A percentile compares a stretch with the other conserved stretches of the same genome.
These are phyloP conservation scores for Cystobasidium tubakii DNA, from an alignment of 768 basidiomycete genomes.

Conservation along the genomic window DNA sequence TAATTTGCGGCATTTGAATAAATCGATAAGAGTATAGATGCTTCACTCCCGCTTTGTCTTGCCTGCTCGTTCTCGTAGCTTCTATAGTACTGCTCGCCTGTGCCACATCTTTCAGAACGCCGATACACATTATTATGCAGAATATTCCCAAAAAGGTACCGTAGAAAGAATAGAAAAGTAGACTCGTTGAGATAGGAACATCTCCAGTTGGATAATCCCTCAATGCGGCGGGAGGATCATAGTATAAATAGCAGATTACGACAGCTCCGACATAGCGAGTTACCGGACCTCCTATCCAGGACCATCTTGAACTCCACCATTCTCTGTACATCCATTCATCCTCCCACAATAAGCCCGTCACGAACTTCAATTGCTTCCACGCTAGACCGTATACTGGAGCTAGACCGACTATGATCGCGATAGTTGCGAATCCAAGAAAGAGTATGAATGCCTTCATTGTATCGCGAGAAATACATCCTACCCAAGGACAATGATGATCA, in stretches of 20 bases:
- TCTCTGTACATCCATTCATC: background rate
- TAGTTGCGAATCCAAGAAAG: conserved; percentile 14
- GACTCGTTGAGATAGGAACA: background rate
- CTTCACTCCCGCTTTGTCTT: background rate
- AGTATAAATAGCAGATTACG: background rate
- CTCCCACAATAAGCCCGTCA: conserved; percentile 6
- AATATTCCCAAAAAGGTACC: conserved; percentile 9
- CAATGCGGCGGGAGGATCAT: background rate
- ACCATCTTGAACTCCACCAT: conserved; percentile 22
- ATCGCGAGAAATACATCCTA: conserved; percentile 30
- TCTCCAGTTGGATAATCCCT: background rate
- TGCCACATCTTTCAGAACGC: background rate
- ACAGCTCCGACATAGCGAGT: conserved; percentile 41
- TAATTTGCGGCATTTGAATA: background rate
- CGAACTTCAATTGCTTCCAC: background rate
- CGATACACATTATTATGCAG: background rate
- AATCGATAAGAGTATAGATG: background rate
- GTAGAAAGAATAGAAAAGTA: background rate
- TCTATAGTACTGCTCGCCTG: conserved; percentile 12
- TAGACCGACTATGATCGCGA: background rate
- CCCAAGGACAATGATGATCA: conserved; percentile 51
- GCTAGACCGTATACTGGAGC: background rate
- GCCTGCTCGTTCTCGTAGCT: background rate
- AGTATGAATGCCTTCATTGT: conserved; percentile 34
- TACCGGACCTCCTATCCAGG: conserved; percentile 28